A percentile compares a stretch with the other conserved stretches of the same genome.
These are phyloP conservation scores for Tulasnella sp. DNA, from an alignment of 768 basidiomycete species.

Conservation along the genomic window DNA sequence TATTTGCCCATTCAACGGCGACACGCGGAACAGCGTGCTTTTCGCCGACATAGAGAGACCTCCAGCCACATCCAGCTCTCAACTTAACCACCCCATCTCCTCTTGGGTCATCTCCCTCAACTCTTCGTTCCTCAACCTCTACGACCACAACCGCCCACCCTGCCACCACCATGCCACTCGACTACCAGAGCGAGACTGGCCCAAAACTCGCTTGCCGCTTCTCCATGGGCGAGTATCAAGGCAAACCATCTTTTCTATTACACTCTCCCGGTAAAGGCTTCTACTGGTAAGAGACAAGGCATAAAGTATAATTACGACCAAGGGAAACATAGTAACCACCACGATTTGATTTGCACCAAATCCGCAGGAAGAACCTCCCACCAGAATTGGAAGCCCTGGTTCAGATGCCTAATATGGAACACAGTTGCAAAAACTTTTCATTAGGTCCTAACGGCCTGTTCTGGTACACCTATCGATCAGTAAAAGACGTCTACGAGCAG, in stretches of 20 bases:
- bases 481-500: conserved; percentile 25
- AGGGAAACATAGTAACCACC: not conserved
- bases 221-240: conserved; percentile 23
- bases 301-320: not conserved
- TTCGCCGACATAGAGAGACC: not conserved
- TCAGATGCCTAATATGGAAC: conserved; percentile 15
- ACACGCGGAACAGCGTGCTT: conserved; percentile 10
- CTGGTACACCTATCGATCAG: conserved; percentile 26
- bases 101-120: not conserved
- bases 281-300: not conserved
- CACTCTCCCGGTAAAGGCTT: not conserved
- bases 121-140: not conserved
- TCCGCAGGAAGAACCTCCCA: conserved; percentile 19
- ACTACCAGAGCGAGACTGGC: conserved; percentile 26
- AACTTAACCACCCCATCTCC: not conserved
- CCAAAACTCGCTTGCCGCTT: conserved; percentile 21
- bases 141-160: not conserved
- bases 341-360: too few species aligned
- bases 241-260: conserved; percentile 19
- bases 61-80: conserved; percentile 4
- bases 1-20: not conserved
- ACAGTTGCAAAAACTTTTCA: conserved; percentile 14
- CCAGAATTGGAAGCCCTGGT: conserved; percentile 23
- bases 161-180: conserved; percentile 15
- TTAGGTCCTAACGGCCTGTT: conserved; percentile 19